Evolutionary conservation across 2,329 filamentous ascomycete species (phyloP).

Genomic region (Hymenoscyphus fraxineus): DNA sequence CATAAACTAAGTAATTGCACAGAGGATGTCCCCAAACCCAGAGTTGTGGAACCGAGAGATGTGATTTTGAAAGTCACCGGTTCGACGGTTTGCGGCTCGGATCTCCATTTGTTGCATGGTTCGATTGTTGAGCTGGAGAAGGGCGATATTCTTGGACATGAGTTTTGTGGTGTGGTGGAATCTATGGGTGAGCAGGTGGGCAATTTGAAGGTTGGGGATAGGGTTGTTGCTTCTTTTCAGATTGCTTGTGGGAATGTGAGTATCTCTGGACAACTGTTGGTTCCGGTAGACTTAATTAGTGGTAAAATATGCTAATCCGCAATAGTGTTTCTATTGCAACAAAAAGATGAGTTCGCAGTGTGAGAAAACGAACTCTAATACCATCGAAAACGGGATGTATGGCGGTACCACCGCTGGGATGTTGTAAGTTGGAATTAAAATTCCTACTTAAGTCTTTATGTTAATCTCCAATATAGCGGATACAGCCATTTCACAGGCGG

Average conservation of each 20-base stretch:
- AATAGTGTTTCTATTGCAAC: slow-evolving; percentile 69
- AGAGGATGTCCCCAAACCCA: slow-evolving; percentile 66
- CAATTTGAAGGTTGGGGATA: slow-evolving; percentile 54
- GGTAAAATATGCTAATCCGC: not conserved
- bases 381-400: slow-evolving; percentile 61
- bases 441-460: not conserved
- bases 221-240: slow-evolving; percentile 83
- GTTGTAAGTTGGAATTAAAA: not conserved
- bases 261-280: slow-evolving; percentile 16
- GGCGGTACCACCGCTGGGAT: not conserved
- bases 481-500: slow-evolving; percentile 81
- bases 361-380: slow-evolving; percentile 74
- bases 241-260: slow-evolving; percentile 63
- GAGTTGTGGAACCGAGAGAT: slow-evolving; percentile 67
- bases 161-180: slow-evolving; percentile 50
- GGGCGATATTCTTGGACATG: slow-evolving; percentile 52
- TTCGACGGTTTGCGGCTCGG: slow-evolving; percentile 37
- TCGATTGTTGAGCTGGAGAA: slow-evolving; percentile 45
- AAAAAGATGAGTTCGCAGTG: slow-evolving; percentile 77
- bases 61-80: slow-evolving; percentile 73
- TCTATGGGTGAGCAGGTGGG: slow-evolving; percentile 47
- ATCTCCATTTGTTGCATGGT: slow-evolving; percentile 37
- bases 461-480: slow-evolving; percentile 59
- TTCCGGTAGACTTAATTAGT: no score
- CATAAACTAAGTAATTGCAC: no score